A percentile compares a stretch with the other conserved stretches of the same genome.
These are phyloP conservation scores for Pichia sporocuriosa DNA, from an alignment of 805 yeast genomes.

Conservation along the genomic window DNA sequence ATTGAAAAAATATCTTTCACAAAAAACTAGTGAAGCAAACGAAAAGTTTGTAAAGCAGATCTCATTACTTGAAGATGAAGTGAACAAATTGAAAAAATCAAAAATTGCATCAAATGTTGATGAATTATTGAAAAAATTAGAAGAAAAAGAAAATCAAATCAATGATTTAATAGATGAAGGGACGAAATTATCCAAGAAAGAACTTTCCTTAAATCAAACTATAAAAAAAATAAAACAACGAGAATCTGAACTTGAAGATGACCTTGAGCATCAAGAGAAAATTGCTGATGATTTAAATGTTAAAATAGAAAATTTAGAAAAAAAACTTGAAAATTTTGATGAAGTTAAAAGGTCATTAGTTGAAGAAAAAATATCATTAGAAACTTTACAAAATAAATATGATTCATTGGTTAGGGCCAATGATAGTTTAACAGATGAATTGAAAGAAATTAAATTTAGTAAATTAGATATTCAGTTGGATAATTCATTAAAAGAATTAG, in stretches of 20 bases:
- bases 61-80: conserved; percentile 3
- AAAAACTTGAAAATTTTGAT: not conserved
- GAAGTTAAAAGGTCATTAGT: conserved; percentile 7
- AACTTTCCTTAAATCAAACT: conserved; percentile 57
- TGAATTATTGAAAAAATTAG: conserved; percentile 24
- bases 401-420: conserved; percentile 21
- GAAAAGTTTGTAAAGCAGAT: conserved; percentile 1
- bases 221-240: conserved; percentile 55
- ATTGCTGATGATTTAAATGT: conserved; percentile 19
- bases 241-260: conserved; percentile 33
- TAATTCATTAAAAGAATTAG: conserved; percentile 28
- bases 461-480: conserved; percentile 29
- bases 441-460: conserved; percentile 29
- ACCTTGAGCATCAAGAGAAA: conserved; percentile 26
- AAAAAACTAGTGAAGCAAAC: not conserved
- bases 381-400: conserved; percentile 20
- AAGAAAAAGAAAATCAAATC: conserved; percentile 50
- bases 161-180: conserved; percentile 70
- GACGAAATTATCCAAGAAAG: conserved; percentile 61
- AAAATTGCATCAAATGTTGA: not conserved
- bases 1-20: not conserved
- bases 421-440: conserved; percentile 23
- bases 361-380: conserved; percentile 29
- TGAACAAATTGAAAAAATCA: not conserved
- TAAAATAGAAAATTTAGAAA: conserved; percentile 6